A percentile compares a stretch with the other conserved stretches of the same genome.
Conservation (phyloP, 176 grass and related monocot genomes). For the Eragrostis curvula region DNA sequence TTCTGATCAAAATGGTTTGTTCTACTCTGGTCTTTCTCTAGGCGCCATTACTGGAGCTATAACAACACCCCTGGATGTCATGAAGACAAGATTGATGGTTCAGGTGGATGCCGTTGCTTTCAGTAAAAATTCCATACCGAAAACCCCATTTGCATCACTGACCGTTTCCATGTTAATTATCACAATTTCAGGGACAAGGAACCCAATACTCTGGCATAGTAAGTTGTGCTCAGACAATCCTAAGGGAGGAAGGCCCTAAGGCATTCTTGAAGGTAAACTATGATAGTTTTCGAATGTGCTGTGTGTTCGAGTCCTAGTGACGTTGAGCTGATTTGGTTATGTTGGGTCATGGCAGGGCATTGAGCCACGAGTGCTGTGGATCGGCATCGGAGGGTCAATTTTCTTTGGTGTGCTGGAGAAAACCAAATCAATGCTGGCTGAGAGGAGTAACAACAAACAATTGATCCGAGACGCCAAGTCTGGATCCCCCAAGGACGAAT, state of each 20-base stretch:
- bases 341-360: constrained; percentile 66
- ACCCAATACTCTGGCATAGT: constrained; percentile 77
- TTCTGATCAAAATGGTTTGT: background rate
- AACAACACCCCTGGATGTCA: constrained; percentile 89
- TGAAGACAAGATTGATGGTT: constrained; percentile 98
- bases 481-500: background rate
- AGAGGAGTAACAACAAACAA: constrained; percentile 23
- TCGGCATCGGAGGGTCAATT: constrained; percentile 93
- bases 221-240: constrained; percentile 81
- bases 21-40: background rate
- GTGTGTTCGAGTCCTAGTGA: background rate
- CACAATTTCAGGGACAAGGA: constrained; percentile 56
- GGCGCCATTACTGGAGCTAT: constrained; percentile 94
- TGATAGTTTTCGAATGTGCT: background rate
- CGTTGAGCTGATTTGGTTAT: background rate
- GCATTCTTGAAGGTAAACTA: constrained; percentile 80
- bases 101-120: constrained; percentile 56
- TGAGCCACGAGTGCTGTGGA: constrained; percentile 88
- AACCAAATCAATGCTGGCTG: constrained; percentile 66
- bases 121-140: background rate
- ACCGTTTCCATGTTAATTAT: background rate
- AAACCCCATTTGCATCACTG: background rate
- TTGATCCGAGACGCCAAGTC: no score
- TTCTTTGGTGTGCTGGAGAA: constrained; percentile 93
- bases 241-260: constrained; percentile 75